Conservation (phyloP, 2,329 filamentous ascomycete genomes). For the Calonectria montana region DNA sequence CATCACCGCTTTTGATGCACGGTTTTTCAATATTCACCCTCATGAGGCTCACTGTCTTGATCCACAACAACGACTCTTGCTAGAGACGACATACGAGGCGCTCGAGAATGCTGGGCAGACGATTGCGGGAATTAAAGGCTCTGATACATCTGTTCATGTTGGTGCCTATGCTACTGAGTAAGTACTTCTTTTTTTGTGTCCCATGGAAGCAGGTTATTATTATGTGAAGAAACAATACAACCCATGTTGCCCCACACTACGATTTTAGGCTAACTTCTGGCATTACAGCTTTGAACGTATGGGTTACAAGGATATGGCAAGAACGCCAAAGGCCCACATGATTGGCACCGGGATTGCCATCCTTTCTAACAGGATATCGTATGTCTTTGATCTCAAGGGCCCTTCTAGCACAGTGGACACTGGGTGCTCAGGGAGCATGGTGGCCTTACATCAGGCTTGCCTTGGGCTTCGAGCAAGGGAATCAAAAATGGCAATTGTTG, state of each 20-base stretch:
- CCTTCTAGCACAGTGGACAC: conserved; percentile 49
- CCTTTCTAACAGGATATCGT: conserved; percentile 50
- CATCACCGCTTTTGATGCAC: conserved; percentile 34
- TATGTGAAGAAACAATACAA: neutral
- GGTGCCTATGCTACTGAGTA: conserved; percentile 39
- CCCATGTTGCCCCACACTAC: neutral
- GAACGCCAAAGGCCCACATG: conserved; percentile 39
- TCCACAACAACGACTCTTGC: conserved; percentile 45
- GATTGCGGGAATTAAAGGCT: conserved; percentile 39
- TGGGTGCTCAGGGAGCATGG: conserved; percentile 52
- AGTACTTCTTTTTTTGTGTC: neutral
- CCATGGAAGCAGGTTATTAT: neutral
- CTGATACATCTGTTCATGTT: conserved; percentile 46
- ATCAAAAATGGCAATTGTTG: conserved; percentile 56
- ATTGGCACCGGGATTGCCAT: conserved; percentile 45
- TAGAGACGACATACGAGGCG: conserved; percentile 50
- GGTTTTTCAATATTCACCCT: conserved; percentile 47
- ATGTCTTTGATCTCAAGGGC: conserved; percentile 52
- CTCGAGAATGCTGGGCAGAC: conserved; percentile 48
- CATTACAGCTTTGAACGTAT: conserved; percentile 20
- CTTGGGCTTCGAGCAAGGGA: conserved; percentile 56
- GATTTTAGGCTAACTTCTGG: neutral
- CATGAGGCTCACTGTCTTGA: conserved; percentile 49
- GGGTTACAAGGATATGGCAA: conserved; percentile 28
- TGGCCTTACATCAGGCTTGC: conserved; percentile 40